Evolutionary conservation across 2,329 filamentous ascomycete species (phyloP).

Genomic region (Ophiostoma quercus): DNA sequence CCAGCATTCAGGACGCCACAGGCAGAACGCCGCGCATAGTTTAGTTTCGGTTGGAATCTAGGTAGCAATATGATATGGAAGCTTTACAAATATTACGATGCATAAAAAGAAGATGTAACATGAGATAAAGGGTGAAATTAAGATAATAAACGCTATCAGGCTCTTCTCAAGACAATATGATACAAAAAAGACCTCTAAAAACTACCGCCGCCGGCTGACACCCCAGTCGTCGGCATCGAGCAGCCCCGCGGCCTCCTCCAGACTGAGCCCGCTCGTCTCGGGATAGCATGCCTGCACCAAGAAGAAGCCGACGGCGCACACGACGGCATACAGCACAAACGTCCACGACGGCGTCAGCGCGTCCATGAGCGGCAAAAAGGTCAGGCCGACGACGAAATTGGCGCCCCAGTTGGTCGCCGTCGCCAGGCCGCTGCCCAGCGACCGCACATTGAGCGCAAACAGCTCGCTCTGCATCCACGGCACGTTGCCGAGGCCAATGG

Average conservation of each 20-base stretch:
- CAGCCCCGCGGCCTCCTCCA: slow-evolving; percentile 73
- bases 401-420: slow-evolving; percentile 82
- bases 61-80: too few species aligned
- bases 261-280: slow-evolving; percentile 72
- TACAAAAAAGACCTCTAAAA: slow-evolving; percentile 2
- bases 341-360: slow-evolving; percentile 66
- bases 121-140: too few species aligned
- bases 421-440: slow-evolving; percentile 64
- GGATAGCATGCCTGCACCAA: slow-evolving; percentile 73
- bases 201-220: slow-evolving; percentile 38
- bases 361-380: slow-evolving; percentile 85
- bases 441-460: slow-evolving; percentile 71
- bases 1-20: neutral
- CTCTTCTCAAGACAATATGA: neutral
- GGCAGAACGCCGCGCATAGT: neutral
- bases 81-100: too few species aligned
- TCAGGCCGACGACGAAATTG: slow-evolving; percentile 81
- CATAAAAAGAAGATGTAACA: too few species aligned
- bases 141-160: too few species aligned
- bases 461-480: slow-evolving; percentile 96
- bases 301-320: slow-evolving; percentile 65
- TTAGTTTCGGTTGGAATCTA: neutral
- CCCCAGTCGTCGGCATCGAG: slow-evolving; percentile 71
- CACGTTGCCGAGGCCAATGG: slow-evolving; percentile 81
- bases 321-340: slow-evolving; percentile 69